Evolutionary conservation across 2,329 filamentous ascomycete genomes (phyloP).

Genomic region (Trichoderma brevicompactum): DNA sequence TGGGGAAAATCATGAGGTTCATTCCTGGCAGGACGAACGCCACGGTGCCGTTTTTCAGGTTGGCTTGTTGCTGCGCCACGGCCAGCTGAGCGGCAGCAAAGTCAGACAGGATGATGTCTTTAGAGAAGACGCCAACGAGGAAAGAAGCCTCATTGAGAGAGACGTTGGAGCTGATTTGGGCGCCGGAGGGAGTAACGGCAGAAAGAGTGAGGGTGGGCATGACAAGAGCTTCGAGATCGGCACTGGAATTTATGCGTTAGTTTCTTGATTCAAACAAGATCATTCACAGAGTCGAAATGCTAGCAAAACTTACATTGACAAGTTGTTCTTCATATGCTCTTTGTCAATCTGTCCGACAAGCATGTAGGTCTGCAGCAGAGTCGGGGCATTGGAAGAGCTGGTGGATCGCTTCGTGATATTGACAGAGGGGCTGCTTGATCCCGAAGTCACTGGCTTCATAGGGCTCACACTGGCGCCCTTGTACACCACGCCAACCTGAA

Average conservation of each 20-base stretch:
- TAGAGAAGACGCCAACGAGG: conserved; percentile 70
- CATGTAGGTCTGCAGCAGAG: conserved; percentile 64
- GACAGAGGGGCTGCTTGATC: conserved; percentile 34
- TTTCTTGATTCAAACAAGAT: background rate
- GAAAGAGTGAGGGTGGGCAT: conserved; percentile 71
- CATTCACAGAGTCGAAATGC: background rate
- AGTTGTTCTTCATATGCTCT: conserved; percentile 55
- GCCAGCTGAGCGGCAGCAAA: conserved; percentile 54
- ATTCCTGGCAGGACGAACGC: conserved; percentile 73
- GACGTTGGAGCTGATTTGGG: conserved; percentile 64
- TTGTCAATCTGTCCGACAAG: conserved; percentile 71
- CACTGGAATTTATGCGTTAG: conserved; percentile 45
- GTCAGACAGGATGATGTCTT: conserved; percentile 57
- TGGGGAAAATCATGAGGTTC: conserved; percentile 69
- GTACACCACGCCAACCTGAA: conserved; percentile 61
- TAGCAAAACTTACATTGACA: conserved; percentile 61
- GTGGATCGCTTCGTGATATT: conserved; percentile 34
- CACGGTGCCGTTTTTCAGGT: conserved; percentile 55
- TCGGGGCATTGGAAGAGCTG: conserved; percentile 36
- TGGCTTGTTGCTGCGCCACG: conserved; percentile 52
- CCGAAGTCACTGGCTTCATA: conserved; percentile 30
- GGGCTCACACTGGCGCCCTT: conserved; percentile 51
- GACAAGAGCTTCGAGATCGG: conserved; percentile 64
- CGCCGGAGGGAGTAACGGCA: conserved; percentile 56
- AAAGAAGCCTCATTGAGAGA: conserved; percentile 73